Evolutionary conservation across 2,329 filamentous ascomycete species (phyloP), one percentile per base, ranked within the genome.

Genomic region (Fusarium chuoi): DNA sequence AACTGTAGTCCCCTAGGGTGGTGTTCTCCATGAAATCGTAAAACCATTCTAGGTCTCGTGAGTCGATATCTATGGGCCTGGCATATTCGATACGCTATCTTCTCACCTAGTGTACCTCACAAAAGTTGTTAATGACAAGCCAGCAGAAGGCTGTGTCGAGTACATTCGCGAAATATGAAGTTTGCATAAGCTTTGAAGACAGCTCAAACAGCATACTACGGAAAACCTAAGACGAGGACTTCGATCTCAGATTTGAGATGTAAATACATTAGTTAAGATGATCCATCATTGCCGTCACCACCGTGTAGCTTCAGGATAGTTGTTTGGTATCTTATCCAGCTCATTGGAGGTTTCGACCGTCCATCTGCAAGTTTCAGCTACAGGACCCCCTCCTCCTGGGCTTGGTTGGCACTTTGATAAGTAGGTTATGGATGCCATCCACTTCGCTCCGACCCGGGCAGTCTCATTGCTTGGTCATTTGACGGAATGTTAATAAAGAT

Each of bases 71-170:
- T 30, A 69, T 54, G 35, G 41, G 70, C 66, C 60, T 59, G 61
- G 68, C 46, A 63, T 73, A 51, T 73, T 73, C 67, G 64, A 72
- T 66, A 58, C 51, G 48, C 52, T 48, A 55, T 68, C 58, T 63
- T 48, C 60, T 60, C 62, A 51, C 45, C 30, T 45, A 24, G 58
- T 58, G 24, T 36, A 28, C 44, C 41, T 59, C 52, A n/a, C 7
- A 26, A 52, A 52, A 28, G 41, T 45, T 30, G n/a, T 60, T 17
- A 15, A 30, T 45, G 20, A 35, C 20, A 42, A 49, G 30, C 35
- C 46, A 35, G 24, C n/a, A 42, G 41, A 24, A 42, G 51, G 42
- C 36, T 38, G 60, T 36, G 35, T 12, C 26, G 15, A 35, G 48
- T 39, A 39, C 57, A 26, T 48, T 45, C 36, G 62, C 30, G 20